Conservation (phyloP, 108 stramenopile genomes). For the Fragilariopsis cylindrus region DNA sequence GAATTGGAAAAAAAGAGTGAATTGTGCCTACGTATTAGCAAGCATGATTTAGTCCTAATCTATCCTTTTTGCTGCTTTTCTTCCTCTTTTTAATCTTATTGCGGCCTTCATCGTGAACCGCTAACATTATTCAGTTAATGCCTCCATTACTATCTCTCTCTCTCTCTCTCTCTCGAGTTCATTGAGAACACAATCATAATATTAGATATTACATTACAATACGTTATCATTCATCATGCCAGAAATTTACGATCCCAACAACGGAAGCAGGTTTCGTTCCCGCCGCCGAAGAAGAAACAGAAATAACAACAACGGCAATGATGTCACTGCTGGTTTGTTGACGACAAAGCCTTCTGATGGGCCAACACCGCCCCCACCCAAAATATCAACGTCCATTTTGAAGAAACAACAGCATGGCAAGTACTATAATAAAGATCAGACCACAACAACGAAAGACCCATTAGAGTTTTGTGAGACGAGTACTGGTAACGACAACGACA, state of each 20-base stretch:
- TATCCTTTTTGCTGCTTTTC: no score
- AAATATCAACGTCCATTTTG: not conserved
- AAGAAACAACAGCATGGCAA: not conserved
- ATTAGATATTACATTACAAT: not conserved
- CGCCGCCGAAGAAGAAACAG: slow-evolving; percentile 14
- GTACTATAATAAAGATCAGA: not conserved
- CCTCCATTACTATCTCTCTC: no score
- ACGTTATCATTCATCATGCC: slow-evolving; percentile 3
- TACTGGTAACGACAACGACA: not conserved
- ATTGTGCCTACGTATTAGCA: no score
- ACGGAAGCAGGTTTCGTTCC: slow-evolving; percentile 11
- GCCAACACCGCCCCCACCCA: not conserved
- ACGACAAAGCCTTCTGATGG: not conserved
- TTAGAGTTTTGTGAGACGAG: not conserved
- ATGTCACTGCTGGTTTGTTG: not conserved
- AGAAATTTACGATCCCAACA: slow-evolving; percentile 10
- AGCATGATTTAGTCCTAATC: no score
- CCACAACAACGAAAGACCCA: not conserved
- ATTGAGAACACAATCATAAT: not conserved
- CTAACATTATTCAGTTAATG: no score
- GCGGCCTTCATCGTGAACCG: no score
- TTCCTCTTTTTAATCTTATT: no score
- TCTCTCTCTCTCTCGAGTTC: not conserved
- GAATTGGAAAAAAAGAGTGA: no score
- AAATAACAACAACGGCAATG: not conserved